Base-by-base conservation (phyloP, 495 filamentous ascomycete species). In the Thermothielavioides terrestris region DNA sequence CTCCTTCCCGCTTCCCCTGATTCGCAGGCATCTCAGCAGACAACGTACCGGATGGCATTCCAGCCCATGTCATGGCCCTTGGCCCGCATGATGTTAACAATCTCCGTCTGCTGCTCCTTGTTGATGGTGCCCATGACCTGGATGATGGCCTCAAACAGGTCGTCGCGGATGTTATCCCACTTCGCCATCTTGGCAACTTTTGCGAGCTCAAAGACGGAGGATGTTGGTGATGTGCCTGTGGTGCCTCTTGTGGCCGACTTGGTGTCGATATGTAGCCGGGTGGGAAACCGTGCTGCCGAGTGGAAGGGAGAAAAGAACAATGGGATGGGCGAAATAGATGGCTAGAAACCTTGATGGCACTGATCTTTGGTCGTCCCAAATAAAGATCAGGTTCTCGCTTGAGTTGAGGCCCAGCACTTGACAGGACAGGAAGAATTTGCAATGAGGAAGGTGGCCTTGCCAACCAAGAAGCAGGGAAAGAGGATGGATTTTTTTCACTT, bases 21-120 rank as follows among this genome's bases (percentile, higher is more conserved):
- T 35, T n/a, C n/a, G 10, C 14, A 0, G 17, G 0, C 15, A 4
- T 9, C 5, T 7, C 27, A 32, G 15, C 15, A 12, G 9, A 38
- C 23, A 11, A 60, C 58, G 20, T 66, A 66, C 67, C 67, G 56
- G 8, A 70, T 63, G 17, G 55, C 64, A 20, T 70, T 70, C 67
- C 67, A 70, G 25, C 15, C 50, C 3, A 66, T 60, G 10, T 58
- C 31, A 30, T 62, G 56, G 4, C 62, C 59, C 0, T 53, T 49
- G 0, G 27, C 23, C 0, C 30, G 30, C 65, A 70, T 62, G 39
- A 53, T 35, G 0, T 14, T 14, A 2, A 57, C 60, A 10, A 70
- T 53, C 0, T 42, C 46, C 3, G 43, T 52, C 54, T 68, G 63
- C 41, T 70, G 54, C 21, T 68, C 64, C 11, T 54, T 58, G 32